A percentile compares a stretch with the other conserved stretches of the same genome.
phyloP scores from a whole-genome alignment of 1,139 yeast species.

The Blastobotrys illinoisensis region DNA sequence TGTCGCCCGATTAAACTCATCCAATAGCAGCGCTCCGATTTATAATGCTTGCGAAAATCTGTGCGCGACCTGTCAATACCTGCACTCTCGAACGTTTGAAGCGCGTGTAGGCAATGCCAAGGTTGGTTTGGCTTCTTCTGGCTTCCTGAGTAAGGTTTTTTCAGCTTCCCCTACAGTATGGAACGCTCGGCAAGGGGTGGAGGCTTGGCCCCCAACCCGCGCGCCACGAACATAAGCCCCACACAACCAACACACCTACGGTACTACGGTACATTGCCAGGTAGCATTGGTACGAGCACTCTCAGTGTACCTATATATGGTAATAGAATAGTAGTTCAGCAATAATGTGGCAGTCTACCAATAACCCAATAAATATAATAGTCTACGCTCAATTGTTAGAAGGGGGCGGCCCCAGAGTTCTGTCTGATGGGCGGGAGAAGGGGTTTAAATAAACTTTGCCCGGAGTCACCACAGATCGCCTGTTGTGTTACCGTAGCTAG shows the following conservation, averaged over 20 bases:
- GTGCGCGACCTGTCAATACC: not conserved
- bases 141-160: not conserved
- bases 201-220: not conserved
- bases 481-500: not conserved
- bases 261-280: too few species aligned
- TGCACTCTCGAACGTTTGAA: not conserved
- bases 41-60: not conserved
- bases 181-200: not conserved
- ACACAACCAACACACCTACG: too few species aligned
- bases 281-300: too few species aligned
- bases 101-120: not conserved
- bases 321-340: too few species aligned
- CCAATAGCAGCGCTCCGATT: not conserved
- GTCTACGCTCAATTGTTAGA: too few species aligned
- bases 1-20: conserved; percentile 14
- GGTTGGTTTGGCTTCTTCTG: not conserved
- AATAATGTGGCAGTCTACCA: too few species aligned
- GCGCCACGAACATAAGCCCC: not conserved
- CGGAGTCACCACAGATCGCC: not conserved
- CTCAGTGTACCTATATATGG: too few species aligned
- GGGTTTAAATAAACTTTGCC: too few species aligned
- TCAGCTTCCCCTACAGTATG: not conserved
- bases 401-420: too few species aligned
- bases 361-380: too few species aligned
- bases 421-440: too few species aligned